These are phyloP conservation scores for Smithsoniella earleae DNA, from an alignment of 163 green algal genomes.

Conservation along the genomic window DNA sequence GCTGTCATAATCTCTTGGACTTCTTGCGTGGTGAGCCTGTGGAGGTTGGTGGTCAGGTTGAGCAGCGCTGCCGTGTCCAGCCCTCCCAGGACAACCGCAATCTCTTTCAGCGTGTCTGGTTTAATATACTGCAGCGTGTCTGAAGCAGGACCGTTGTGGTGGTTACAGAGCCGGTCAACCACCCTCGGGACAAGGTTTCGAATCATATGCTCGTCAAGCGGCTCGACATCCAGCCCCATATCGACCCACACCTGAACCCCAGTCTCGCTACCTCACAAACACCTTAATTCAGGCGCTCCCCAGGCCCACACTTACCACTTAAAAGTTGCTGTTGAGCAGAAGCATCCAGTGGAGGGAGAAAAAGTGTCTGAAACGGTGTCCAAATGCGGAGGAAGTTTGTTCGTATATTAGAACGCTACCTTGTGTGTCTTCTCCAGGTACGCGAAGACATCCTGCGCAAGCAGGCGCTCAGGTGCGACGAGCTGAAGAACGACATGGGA, in stretches of 20 bases:
- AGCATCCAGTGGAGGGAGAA: too few relatives aligned
- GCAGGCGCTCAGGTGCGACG: not conserved
- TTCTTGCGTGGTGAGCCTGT: not conserved
- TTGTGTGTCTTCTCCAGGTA: slow-evolving; percentile 6
- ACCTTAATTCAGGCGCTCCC: too few relatives aligned
- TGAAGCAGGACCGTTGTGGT: not conserved
- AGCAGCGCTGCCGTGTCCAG: not conserved
- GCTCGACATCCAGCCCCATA: not conserved
- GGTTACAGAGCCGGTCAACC: not conserved
- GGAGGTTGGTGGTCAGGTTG: not conserved
- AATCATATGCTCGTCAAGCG: not conserved
- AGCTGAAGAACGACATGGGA: not conserved
- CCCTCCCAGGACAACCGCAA: not conserved
- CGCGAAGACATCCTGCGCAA: not conserved
- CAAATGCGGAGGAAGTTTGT: too few relatives aligned
- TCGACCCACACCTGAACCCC: slow-evolving; percentile 4
- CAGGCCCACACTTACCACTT: too few relatives aligned
- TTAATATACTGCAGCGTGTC: not conserved
- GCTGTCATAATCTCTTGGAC: too few relatives aligned
- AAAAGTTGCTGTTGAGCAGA: too few relatives aligned
- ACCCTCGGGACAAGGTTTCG: not conserved
- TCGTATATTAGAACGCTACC: too few relatives aligned
- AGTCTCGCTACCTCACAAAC: too few relatives aligned
- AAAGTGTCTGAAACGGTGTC: too few relatives aligned
- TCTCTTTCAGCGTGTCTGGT: not conserved